Base-by-base conservation (phyloP, 1,284 basidiomycete genomes). In the Veloporphyrellus conicus region DNA sequence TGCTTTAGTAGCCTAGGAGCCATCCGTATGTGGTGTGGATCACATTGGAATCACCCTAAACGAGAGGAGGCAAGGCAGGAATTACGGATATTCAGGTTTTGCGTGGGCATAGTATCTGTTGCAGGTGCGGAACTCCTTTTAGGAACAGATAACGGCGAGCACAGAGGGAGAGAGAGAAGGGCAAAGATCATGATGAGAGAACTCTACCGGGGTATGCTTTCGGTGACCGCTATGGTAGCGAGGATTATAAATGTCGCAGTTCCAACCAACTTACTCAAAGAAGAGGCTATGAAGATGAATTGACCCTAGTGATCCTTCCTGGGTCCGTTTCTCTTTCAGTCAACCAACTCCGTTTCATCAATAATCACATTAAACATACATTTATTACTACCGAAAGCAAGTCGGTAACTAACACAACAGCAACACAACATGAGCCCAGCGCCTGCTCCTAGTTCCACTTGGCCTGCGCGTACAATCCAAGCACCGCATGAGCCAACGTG, bases 11-110 rank as follows among this genome's bases (percentile, higher is more conserved):
- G 3, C 87, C 86, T 23, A 87, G 74, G 6, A 88, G 69, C 86
- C 86, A 88, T 23, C 87, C 88, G 66, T 91, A 88, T 37, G 78
- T 91, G 16, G 88, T 90, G 61, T 89, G 86, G 43, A 91, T 57
- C 29, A 65, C 65, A 57, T 90, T 90, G 60, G 91, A 70, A 58
- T 90, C 84, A 29, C 84, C 80, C 86, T 87, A 90, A 42, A 77
- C 75, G 31, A 92, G 75, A 29, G 80, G 76, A 23, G 72, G 48
- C 74, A 72, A 4, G 84, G 68, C 23, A 66, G 66, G n/a, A 67
- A 54, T 43, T 69, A 63, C 1, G 78, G 72, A 45, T 68, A 67
- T 35, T 73, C 68, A 48, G 77, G 73, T 54, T 68, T 73, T 29
- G 54, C 35, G 47, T 72, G 68, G 22, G 57, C 56, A 51, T 78